Base-by-base conservation (phyloP, 2,329 filamentous ascomycete genomes). In the Colletotrichum tabaci region DNA sequence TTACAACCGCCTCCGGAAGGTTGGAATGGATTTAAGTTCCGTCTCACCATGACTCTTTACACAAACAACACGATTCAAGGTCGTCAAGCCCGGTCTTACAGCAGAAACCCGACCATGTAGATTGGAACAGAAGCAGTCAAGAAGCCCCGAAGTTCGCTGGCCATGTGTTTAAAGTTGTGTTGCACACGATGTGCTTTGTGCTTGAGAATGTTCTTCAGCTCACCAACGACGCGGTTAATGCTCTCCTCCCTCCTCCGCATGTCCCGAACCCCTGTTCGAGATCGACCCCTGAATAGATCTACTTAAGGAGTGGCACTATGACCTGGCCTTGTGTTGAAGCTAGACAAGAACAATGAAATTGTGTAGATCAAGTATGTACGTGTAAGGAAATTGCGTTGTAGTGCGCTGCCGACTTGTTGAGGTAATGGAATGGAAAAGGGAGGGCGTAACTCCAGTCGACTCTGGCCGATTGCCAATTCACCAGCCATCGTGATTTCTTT, bases 301-400 rank as follows among this genome's bases (percentile, higher is more conserved):
- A 23, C 46, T 2, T 18, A n/a, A 50, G n/a, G 35, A 61, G 35
- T 23, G 40, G 40, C 42, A 26, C 56, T 50, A 23, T 61, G 49
- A 58, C 55, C 35, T 42, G 53, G 21, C 35, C 21, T 35, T 55
- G 40, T 38, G 55, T 66, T 65, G 30, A 49, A 55, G 56, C 40
- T 61, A 44, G 21, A 44, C 35, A 26, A 55, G 21, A 30, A 26
- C 46, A 50, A 16, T 30, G 46, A 52, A 56, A 50, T 38, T 35
- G 35, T 38, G 58, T 61, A 70, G 62, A 49, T 56, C 47, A 56
- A 52, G 42, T 71, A 67, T 71, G 38, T 56, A 52, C 26, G 49
- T 49, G 30, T 61, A 57, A 67, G 18, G 18, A 61, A 61, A n/a
- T 56, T 15, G 4, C 10, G 21, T 21, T 16, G 61, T 6, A 40